Percentiles rank a stretch among this genome's conserved stretches.
phyloP scores from a whole-genome alignment of 2,329 filamentous ascomycete genomes.

The Boeremia lycopersici region DNA sequence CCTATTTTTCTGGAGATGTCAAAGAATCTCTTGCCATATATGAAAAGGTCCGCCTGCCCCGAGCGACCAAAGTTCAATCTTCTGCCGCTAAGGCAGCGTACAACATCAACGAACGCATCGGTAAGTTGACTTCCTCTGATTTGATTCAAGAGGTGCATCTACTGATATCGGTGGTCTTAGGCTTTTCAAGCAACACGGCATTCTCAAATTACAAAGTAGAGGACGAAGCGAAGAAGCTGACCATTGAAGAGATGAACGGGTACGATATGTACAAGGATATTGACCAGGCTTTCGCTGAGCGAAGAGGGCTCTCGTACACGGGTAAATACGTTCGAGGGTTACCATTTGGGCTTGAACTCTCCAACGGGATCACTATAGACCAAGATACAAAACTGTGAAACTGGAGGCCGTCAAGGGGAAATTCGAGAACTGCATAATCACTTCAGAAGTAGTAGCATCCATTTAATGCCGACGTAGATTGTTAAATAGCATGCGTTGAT shows the following conservation, averaged over 20 bases:
- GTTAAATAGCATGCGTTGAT: too few species aligned
- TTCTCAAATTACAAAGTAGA: conserved; percentile 64
- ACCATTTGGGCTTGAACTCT: conserved; percentile 1
- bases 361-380: neutral
- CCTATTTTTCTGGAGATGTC: conserved; percentile 49
- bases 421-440: too few species aligned
- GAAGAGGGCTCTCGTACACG: neutral
- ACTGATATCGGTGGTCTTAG: neutral
- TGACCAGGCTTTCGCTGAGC: conserved; percentile 13
- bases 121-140: neutral
- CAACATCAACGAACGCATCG: conserved; percentile 46
- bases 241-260: conserved; percentile 72
- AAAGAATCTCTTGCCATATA: conserved; percentile 41
- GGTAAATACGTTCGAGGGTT: neutral
- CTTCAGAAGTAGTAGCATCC: too few species aligned
- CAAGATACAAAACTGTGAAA: neutral
- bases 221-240: conserved; percentile 65
- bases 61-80: conserved; percentile 48
- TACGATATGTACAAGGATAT: conserved; percentile 29
- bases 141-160: neutral
- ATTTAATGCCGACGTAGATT: too few species aligned
- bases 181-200: conserved; percentile 65
- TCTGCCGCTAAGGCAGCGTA: conserved; percentile 43
- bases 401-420: neutral
- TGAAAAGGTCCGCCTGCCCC: conserved; percentile 42